Evolutionary conservation across 139 green algal genomes (phyloP), one percentile per base, ranked within the genome.

Genomic region (Marvania coccoides): DNA sequence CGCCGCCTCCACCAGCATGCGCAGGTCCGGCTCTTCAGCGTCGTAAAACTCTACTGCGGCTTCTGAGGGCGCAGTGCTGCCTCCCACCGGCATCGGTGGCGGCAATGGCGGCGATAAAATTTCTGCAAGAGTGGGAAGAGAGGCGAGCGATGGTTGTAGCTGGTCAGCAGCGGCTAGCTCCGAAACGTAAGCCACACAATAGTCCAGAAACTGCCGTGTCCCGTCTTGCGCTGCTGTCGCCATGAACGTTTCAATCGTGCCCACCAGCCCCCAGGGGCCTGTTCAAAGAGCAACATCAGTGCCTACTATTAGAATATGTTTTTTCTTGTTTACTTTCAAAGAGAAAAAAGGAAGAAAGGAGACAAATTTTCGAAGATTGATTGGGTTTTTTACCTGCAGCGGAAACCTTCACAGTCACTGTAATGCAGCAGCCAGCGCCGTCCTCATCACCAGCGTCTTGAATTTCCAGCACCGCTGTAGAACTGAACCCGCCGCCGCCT

Each of bases 241-340:
- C 71, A 78, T 74, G 58, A 74, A 78, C 4, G 26, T n/a, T 37
- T 78, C 71, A 6, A 78, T 74, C 1, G 71, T 54, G 33, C 56
- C 46, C 28, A 36, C 58, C 1, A 78, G 37, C 2, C 71, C 64
- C 15, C 65, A 74, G 29, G 65, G 65, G 0, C 71, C 71, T 10
- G 58, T 26, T n/a, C n/a, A n/a, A n/a, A n/a, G n/a, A n/a, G n/a
- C n/a, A n/a, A n/a, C n/a, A n/a, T n/a, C n/a, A n/a, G n/a, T n/a
- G n/a, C n/a, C n/a, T n/a, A n/a, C n/a, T n/a, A n/a, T 1, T 56
- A 56, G 8, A 3, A 61, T 56, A 56, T 66, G 0, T 13, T 65
- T 33, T 60, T 42, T 2, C 6, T 33, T 6, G 65, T 56, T 23
- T 38, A 3, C 4, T 64, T 29, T 53, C 63, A 53, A 30, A 34